phyloP scores from a whole-genome alignment of 1,139 yeast species.

The Pichia norvegensis region DNA sequence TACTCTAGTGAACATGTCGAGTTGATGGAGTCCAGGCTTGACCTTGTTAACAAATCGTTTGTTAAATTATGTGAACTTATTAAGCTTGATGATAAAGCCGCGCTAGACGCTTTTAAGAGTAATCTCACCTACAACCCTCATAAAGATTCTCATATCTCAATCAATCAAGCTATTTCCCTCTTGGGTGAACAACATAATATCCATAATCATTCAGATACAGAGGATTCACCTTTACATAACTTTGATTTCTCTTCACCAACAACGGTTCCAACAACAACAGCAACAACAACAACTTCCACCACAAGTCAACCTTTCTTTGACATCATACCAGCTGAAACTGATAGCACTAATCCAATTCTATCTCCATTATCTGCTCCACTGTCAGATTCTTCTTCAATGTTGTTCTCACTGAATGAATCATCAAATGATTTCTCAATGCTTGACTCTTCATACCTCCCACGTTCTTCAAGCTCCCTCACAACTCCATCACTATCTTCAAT shows the following conservation, averaged over 20 bases:
- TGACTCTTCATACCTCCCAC: not conserved
- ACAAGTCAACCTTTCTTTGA: not conserved
- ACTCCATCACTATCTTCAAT: not conserved
- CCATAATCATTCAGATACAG: not conserved
- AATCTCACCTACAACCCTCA: slow-evolving; percentile 15
- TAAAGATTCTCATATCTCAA: slow-evolving; percentile 32
- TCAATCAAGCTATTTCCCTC: slow-evolving; percentile 42
- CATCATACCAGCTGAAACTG: not conserved
- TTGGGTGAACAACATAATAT: slow-evolving; percentile 27
- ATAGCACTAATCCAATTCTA: not conserved
- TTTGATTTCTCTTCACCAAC: not conserved
- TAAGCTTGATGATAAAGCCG: slow-evolving; percentile 24
- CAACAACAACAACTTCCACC: slow-evolving; percentile 5
- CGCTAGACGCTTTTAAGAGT: slow-evolving; percentile 16
- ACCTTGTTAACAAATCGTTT: slow-evolving; percentile 51
- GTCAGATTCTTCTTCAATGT: slow-evolving; percentile 11
- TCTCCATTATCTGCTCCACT: slow-evolving; percentile 8
- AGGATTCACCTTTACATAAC: not conserved
- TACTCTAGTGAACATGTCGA: slow-evolving; percentile 67
- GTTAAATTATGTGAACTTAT: slow-evolving; percentile 34
- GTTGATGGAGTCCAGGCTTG: slow-evolving; percentile 58
- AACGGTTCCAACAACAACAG: slow-evolving; percentile 10
- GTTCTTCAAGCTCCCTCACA: not conserved
- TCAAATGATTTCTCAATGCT: not conserved
- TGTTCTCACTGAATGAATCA: slow-evolving; percentile 4